phyloP scores from a whole-genome alignment of 2,329 filamentous ascomycete genomes.

The Fusarium coffeatum region DNA sequence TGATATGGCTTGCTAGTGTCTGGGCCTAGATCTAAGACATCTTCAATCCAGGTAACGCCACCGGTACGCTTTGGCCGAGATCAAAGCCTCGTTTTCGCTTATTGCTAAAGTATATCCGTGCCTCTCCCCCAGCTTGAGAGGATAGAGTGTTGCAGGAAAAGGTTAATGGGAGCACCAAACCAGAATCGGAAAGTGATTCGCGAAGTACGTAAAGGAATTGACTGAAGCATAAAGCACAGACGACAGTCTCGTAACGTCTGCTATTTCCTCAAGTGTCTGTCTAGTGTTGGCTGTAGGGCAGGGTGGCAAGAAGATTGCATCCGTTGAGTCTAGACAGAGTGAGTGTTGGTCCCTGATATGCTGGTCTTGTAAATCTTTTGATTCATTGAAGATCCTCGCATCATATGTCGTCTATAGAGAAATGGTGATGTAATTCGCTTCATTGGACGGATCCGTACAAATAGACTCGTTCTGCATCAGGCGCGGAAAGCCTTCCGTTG shows the following conservation, averaged over 20 bases:
- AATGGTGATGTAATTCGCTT: background rate
- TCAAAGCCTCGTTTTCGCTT: slow-evolving; percentile 6
- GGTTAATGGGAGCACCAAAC: background rate
- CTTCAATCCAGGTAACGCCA: slow-evolving; percentile 14
- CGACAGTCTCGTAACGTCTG: slow-evolving; percentile 8
- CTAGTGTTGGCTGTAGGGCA: slow-evolving; percentile 3
- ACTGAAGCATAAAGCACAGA: slow-evolving; percentile 11
- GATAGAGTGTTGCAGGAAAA: background rate
- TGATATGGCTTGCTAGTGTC: background rate
- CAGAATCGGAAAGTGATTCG: slow-evolving; percentile 5
- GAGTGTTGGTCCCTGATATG: slow-evolving; percentile 5
- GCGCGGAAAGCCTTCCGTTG: background rate
- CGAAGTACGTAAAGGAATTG: background rate
- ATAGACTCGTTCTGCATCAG: background rate
- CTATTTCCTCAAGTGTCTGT: slow-evolving; percentile 11
- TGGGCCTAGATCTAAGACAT: slow-evolving; percentile 26
- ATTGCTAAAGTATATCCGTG: background rate
- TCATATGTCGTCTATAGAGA: background rate
- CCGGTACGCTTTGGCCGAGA: slow-evolving; percentile 4
- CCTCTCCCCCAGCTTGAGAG: background rate
- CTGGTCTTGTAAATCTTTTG: background rate
- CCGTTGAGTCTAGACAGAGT: background rate
- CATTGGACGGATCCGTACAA: slow-evolving; percentile 12
- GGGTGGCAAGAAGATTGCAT: slow-evolving; percentile 4
- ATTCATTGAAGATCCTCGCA: background rate